Evolutionary conservation across 2,329 filamentous ascomycete species (phyloP).

Genomic region (Lasiodiplodia hormozganensis): DNA sequence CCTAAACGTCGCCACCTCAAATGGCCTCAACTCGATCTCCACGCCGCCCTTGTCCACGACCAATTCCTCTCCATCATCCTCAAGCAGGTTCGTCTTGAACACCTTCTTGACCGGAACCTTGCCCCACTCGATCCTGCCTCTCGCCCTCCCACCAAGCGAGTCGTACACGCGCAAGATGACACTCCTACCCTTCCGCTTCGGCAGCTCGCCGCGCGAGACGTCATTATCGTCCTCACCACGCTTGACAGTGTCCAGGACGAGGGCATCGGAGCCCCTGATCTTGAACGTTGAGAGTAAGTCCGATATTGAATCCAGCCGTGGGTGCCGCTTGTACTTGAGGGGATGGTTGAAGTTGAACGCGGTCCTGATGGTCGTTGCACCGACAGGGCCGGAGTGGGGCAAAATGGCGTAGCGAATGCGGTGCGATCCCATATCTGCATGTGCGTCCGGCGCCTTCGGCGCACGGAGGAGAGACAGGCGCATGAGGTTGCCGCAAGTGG

Average conservation of each 20-base stretch:
- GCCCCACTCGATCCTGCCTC: conserved; percentile 71
- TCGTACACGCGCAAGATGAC: conserved; percentile 89
- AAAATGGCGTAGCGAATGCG: conserved; percentile 89
- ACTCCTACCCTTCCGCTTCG: conserved; percentile 65
- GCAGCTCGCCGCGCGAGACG: conserved; percentile 62
- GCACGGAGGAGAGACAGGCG: conserved; percentile 83
- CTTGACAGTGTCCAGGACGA: conserved; percentile 90
- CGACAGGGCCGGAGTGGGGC: conserved; percentile 77
- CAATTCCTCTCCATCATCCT: conserved; percentile 78
- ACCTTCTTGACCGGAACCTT: conserved; percentile 75
- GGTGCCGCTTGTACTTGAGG: conserved; percentile 61
- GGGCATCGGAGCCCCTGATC: conserved; percentile 67
- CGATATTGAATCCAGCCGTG: conserved; percentile 37
- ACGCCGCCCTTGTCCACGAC: conserved; percentile 50
- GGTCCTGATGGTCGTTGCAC: conserved; percentile 76
- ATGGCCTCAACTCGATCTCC: conserved; percentile 68
- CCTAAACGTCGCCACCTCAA: conserved; percentile 85
- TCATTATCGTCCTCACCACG: conserved; percentile 70
- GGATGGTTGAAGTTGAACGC: conserved; percentile 93
- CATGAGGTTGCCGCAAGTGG: conserved; percentile 88
- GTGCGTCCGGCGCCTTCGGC: conserved; percentile 89
- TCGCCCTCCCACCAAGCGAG: conserved; percentile 79
- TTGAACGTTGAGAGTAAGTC: conserved; percentile 64
- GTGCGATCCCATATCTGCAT: conserved; percentile 91
- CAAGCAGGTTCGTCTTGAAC: conserved; percentile 84